Base-by-base conservation (phyloP, 345 rosid genomes). In the Cardamine resedifolia region DNA sequence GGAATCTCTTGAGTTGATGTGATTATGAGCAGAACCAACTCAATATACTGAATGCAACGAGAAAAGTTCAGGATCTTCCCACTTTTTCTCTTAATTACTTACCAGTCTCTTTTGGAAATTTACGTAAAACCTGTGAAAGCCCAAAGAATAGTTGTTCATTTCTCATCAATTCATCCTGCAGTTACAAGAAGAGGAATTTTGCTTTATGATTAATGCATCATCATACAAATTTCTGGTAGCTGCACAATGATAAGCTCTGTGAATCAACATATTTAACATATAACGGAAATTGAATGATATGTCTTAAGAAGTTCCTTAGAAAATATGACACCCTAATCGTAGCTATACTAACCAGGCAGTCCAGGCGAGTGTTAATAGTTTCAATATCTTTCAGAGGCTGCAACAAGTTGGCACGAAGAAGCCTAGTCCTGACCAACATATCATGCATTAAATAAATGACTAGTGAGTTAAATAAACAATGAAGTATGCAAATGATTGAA, bases 31-130 rank as follows among this genome's bases (percentile, higher is more conserved):
- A 28, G 16, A 64, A 64, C 28, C 31, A 70, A 48, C 39, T 62
- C 55, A 49, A 47, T 7, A 14, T 50, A 66, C 58, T 70, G 61
- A 68, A 64, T 48, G 57, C 68, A 72, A 28, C n/a, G 15, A 57
- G 7, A 49, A 70, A 56, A 33, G 18, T 30, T 52, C 57, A 57
- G 18, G 64, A 65, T 57, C 47, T 70, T 59, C 43, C 28, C 52
- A 61, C 19, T 60, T 68, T 24, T 51, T 76, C 36, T 68, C 57
- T 30, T 19, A 21, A 33, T 31, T 19, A 59, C 86, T 80, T 76
- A 88, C 98, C 98, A 39, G 89, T 89, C 80, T 94, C 98, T 82
- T 87, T 94, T 53, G 97, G 98, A 80, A 94, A 94, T 81, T 94
- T 94, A 21, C 93, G 90, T 80, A 94, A 81, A 73, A 85, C 91